A percentile compares a stretch with the other conserved stretches of the same genome.
These are phyloP conservation scores for Nicotiana sylvestris DNA, from an alignment of 257 asterid species.

Conservation along the genomic window DNA sequence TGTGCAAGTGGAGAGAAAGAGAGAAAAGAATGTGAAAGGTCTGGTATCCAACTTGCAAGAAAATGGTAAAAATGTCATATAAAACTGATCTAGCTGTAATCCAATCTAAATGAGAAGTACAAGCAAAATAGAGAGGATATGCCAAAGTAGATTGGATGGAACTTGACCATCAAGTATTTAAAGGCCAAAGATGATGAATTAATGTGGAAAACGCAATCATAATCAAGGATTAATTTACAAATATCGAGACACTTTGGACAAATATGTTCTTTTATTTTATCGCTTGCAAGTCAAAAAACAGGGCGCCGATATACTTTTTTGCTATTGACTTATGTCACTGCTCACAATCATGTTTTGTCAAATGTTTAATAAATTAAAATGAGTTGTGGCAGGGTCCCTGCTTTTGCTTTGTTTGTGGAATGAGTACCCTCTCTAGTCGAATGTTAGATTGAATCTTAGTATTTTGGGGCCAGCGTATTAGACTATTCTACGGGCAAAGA, in stretches of 20 bases:
- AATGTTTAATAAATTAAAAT: background rate
- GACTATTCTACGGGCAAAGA: no score
- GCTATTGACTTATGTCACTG: background rate
- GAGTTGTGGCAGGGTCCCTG: background rate
- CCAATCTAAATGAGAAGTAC: background rate
- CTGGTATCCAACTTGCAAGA: background rate
- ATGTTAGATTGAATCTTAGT: background rate
- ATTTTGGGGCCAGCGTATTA: background rate
- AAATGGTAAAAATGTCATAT: background rate
- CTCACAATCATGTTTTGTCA: background rate
- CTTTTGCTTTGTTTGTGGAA: background rate
- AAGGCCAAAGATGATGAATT: background rate
- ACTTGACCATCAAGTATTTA: background rate
- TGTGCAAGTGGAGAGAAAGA: no score
- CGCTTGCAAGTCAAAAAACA: constrained; percentile 23
- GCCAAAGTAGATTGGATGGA: background rate
- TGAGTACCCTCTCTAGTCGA: background rate
- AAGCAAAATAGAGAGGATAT: background rate
- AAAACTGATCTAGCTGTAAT: background rate
- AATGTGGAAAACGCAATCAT: background rate
- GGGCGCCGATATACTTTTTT: constrained; percentile 9
- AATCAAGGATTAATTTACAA: background rate
- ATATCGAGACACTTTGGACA: background rate
- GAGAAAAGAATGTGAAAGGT: background rate
- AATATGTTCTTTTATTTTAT: background rate